Conservation (phyloP, 176 grass and related monocot species). For the Secale cereale region DNA sequence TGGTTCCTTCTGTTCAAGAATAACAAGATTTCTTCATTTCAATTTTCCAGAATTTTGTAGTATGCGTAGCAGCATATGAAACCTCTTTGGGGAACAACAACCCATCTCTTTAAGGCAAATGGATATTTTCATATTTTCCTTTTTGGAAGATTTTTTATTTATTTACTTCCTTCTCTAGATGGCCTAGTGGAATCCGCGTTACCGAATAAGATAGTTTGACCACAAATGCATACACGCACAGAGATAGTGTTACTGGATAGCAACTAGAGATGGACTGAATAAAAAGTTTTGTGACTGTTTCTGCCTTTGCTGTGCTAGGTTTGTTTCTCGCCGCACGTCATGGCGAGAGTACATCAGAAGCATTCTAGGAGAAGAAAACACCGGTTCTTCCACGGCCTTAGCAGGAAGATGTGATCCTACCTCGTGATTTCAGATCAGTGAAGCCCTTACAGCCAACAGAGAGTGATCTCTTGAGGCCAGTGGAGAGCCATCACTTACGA, state of each 20-base stretch:
- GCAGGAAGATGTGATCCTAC: conserved; percentile 38
- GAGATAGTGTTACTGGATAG: background rate
- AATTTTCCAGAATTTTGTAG: background rate
- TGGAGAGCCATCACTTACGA: background rate
- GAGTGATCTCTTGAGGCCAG: background rate
- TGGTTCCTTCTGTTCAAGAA: conserved; percentile 25
- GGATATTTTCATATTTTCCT: background rate
- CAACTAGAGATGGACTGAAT: background rate
- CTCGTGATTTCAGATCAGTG: background rate
- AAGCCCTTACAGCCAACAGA: background rate
- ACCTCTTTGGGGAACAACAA: background rate
- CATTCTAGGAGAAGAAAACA: conserved; percentile 88
- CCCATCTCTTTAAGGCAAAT: background rate
- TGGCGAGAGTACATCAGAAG: conserved; percentile 53
- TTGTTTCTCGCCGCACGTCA: conserved; percentile 48
- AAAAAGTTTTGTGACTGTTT: background rate
- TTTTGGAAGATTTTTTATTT: background rate
- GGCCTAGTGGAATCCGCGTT: background rate
- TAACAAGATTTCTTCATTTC: background rate
- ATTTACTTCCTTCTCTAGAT: background rate
- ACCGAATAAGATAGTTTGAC: background rate
- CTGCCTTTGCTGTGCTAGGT: conserved; percentile 42
- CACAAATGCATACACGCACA: background rate
- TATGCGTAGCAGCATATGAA: background rate
- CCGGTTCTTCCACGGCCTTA: conserved; percentile 88